These are phyloP conservation scores for Amniculicola lignicola DNA, from an alignment of 495 filamentous ascomycete genomes.

Conservation along the genomic window DNA sequence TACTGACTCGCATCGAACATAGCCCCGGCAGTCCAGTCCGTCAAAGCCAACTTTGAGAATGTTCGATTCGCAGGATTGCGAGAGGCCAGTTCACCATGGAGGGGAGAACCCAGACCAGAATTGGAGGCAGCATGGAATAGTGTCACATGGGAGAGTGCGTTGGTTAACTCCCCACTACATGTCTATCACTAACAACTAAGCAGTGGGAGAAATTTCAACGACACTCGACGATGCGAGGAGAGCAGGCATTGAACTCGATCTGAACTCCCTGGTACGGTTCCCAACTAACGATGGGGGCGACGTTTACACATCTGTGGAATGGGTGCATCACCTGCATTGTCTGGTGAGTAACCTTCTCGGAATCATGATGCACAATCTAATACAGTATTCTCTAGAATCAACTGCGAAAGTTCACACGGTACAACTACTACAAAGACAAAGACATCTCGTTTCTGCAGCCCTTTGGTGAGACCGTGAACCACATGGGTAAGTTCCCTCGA, in stretches of 20 bases:
- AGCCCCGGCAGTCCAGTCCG: neutral
- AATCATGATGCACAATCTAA: neutral
- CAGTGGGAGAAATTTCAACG: neutral
- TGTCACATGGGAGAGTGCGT: neutral
- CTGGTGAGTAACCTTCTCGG: neutral
- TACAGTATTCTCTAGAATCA: neutral
- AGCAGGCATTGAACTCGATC: neutral
- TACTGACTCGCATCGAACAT: neutral
- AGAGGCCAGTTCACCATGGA: neutral
- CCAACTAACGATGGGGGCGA: neutral
- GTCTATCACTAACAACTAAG: too few species aligned
- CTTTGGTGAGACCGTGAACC: neutral
- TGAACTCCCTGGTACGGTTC: neutral
- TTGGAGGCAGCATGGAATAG: neutral
- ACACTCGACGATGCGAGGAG: neutral
- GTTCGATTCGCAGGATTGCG: neutral
- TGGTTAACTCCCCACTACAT: neutral
- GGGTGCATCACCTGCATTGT: neutral
- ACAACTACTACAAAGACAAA: neutral
- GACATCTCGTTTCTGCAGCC: neutral
- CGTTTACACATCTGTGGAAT: neutral
- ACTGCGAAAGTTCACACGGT: neutral
- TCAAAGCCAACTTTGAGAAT: neutral
- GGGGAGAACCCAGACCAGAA: neutral
- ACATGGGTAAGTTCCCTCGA: too few species aligned